A percentile compares a stretch with the other conserved stretches of the same genome.
phyloP scores from a whole-genome alignment of 192 early-diverging fungal species.

The Diversispora epigaea region DNA sequence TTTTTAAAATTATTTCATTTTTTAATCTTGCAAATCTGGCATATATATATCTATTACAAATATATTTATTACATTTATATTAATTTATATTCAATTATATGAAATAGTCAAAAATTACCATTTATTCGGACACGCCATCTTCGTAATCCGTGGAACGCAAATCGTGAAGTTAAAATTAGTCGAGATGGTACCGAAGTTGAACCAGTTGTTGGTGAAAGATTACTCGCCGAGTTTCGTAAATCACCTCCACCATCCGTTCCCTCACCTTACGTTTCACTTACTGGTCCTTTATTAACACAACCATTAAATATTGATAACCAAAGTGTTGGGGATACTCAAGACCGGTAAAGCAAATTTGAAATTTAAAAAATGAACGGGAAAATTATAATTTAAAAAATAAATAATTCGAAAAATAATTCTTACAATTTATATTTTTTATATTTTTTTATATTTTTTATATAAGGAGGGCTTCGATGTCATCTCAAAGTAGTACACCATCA shows the following conservation, averaged over 20 bases:
- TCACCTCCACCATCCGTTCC: background rate
- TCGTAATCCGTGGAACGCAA: constrained; percentile 48
- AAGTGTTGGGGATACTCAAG: background rate
- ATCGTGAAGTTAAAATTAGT: constrained; percentile 51
- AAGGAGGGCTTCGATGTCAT: background rate
- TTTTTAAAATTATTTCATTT: background rate
- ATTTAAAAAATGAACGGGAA: too few relatives aligned
- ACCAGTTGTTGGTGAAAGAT: constrained; percentile 41
- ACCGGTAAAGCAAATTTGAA: background rate
- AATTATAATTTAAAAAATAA: background rate
- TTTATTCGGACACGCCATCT: constrained; percentile 47
- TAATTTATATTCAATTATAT: too few relatives aligned
- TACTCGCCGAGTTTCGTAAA: constrained; percentile 42
- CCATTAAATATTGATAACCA: constrained; percentile 30
- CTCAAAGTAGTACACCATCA: background rate
- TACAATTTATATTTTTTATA: background rate
- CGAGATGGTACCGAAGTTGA: constrained; percentile 53
- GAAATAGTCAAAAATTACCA: constrained; percentile 45
- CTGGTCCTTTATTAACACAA: constrained; percentile 27
- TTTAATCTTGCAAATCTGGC: background rate
- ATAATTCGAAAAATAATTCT: background rate
- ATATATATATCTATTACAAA: background rate
- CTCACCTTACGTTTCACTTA: background rate
- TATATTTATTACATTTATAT: background rate
- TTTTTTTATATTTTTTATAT: background rate